Percentiles rank a stretch among this genome's conserved stretches.
phyloP scores from a whole-genome alignment of 2,329 filamentous ascomycete genomes.

The Decorospora gaudefroyi region DNA sequence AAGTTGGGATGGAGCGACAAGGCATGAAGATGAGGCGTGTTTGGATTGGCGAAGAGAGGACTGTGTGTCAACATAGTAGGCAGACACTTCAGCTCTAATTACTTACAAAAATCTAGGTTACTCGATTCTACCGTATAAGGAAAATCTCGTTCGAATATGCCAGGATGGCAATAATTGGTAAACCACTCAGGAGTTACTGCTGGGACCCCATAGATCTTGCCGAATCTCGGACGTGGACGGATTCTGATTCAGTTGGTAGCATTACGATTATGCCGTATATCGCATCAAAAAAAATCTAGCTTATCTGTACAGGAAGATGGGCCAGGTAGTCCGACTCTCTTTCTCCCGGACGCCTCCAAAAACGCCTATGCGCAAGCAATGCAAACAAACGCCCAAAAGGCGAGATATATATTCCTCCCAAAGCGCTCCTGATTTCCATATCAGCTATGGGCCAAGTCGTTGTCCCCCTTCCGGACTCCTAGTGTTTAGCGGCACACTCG shows the following conservation, averaged over 20 bases:
- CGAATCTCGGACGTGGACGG: background rate
- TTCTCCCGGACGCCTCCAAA: constrained; percentile 8
- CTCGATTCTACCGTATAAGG: too few species aligned
- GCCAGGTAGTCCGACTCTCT: too few species aligned
- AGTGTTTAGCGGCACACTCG: constrained; percentile 26
- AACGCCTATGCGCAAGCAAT: constrained; percentile 5
- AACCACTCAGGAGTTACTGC: background rate
- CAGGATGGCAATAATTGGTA: too few species aligned
- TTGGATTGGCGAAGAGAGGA: background rate
- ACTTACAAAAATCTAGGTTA: too few species aligned
- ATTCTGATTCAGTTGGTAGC: background rate
- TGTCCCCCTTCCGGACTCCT: constrained; percentile 41
- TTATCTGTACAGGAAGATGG: constrained; percentile 12
- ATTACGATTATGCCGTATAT: constrained; percentile 15
- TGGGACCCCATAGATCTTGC: background rate
- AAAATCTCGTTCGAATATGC: too few species aligned
- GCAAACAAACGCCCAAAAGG: constrained; percentile 3
- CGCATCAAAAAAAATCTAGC: constrained; percentile 9
- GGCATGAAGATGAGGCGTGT: too few species aligned
- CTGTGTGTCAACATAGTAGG: background rate
- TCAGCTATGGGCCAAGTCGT: constrained; percentile 33
- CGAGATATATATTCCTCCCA: too few species aligned
- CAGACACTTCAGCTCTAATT: background rate
- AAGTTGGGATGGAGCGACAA: too few species aligned
- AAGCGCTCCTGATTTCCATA: background rate